A percentile compares a stretch with the other conserved stretches of the same genome.
These are phyloP conservation scores for Mikania micrantha DNA, from an alignment of 129 eudicot species.

Conservation along the genomic window DNA sequence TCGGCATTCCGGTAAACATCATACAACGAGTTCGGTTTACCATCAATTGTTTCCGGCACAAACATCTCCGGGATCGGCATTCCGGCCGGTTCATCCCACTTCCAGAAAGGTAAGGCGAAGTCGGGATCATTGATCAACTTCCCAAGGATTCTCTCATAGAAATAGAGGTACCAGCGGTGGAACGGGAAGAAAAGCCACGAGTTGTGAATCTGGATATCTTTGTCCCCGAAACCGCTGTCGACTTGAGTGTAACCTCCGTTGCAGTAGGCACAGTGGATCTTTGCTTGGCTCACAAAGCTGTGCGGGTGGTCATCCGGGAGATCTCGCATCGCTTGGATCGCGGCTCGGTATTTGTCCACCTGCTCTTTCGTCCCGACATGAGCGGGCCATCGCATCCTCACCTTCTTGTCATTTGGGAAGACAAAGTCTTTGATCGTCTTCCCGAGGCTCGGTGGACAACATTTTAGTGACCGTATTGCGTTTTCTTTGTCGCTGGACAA, in stretches of 20 bases:
- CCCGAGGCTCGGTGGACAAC: constrained; percentile 16
- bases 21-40: constrained; percentile 10
- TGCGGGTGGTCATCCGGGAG: constrained; percentile 42
- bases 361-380: constrained; percentile 9
- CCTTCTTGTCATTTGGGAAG: neutral
- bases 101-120: constrained; percentile 48
- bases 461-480: neutral
- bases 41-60: neutral
- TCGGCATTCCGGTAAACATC: constrained; percentile 1
- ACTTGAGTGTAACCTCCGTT: constrained; percentile 33
- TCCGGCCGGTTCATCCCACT: constrained; percentile 40
- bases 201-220: constrained; percentile 33
- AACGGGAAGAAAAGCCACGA: constrained; percentile 56
- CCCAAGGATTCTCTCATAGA: constrained; percentile 39
- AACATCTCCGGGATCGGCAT: constrained; percentile 33
- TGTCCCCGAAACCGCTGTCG: constrained; percentile 10
- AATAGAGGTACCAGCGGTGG: constrained; percentile 42
- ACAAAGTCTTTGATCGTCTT: neutral
- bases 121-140: constrained; percentile 38
- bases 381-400: constrained; percentile 15
- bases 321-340: constrained; percentile 32
- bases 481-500: too few relatives aligned
- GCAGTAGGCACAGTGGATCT: constrained; percentile 48
- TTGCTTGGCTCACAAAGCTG: constrained; percentile 36
- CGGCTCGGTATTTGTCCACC: constrained; percentile 16